Base-by-base conservation (phyloP, 495 filamentous ascomycete genomes). In the Evernia prunastri region DNA sequence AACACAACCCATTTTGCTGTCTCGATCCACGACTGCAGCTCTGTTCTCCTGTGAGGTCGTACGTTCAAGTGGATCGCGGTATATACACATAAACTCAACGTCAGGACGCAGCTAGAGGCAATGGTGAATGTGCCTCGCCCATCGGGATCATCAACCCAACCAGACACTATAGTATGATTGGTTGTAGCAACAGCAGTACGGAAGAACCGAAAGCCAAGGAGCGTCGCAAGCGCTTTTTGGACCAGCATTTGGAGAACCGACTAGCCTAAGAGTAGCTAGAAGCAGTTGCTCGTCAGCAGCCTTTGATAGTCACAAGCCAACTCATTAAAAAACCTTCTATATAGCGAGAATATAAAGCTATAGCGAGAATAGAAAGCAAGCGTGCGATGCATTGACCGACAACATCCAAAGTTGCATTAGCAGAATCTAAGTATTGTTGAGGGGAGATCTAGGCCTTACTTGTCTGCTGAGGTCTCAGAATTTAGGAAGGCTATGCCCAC, bases 11-110 rank as follows among this genome's bases (percentile, higher is more conserved):
- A 66, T 40, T 37, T 56, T 4, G 56, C 10, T 12, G n/a, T 29
- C 20, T 23, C 42, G 13, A 61, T 18, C 11, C n/a, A 56, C 25
- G 54, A 53, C 18, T 37, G 27, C 18, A 45, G 27, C 40, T 40
- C 15, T 0, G 63, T 39, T 23, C 31, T 47, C 5, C 39, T 58
- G 33, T 13, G 13, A 42, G 29, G 60, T 8, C 71, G 68, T 15
- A 80, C 61, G 60, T 81, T 73, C 0, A 77, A 66, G 61, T 81
- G 78, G 0, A 81, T 62, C 3, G 77, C 71, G 15, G 75, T 73
- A 68, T 72, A 80, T 10, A 80, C 68, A 61, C 78, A 79, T 13
- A 79, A 45, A 18, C 43, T 27, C 3, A 78, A 66, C 0, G 77
- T 80, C 11, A 77, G 58, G 12, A 74, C 12, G 53, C 75, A 79